These are phyloP conservation scores for Tetrahymena elliotti DNA, from an alignment of 73 alveolate species.

Conservation along the genomic window DNA sequence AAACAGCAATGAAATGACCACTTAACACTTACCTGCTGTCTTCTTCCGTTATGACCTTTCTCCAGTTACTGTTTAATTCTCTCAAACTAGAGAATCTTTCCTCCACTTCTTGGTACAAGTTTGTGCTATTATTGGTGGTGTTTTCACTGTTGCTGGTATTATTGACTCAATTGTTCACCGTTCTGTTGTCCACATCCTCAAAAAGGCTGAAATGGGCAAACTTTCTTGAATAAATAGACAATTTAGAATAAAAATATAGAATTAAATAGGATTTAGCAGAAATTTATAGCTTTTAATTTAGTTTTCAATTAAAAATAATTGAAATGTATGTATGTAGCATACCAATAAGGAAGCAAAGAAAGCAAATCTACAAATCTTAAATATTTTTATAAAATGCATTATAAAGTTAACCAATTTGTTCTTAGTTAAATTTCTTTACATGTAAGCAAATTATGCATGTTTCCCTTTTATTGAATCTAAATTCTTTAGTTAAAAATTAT, in stretches of 20 bases:
- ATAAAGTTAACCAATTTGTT: neutral
- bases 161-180: constrained; percentile 70
- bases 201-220: constrained; percentile 58
- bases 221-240: constrained; percentile 35
- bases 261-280: neutral
- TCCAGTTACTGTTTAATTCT: constrained; percentile 90
- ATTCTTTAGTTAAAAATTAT: neutral
- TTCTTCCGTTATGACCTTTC: constrained; percentile 87
- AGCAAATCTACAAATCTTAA: no score
- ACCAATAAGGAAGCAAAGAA: neutral
- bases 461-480: neutral
- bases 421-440: neutral
- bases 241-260: neutral
- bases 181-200: constrained; percentile 50
- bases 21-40: constrained; percentile 65
- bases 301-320: neutral
- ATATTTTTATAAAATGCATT: neutral
- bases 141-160: constrained; percentile 93
- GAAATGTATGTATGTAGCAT: neutral
- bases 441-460: neutral
- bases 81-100: constrained; percentile 71
- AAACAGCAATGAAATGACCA: constrained; percentile 52
- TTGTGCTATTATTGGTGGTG: constrained; percentile 98
- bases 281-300: neutral
- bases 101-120: constrained; percentile 75